Evolutionary conservation across 225 moss, liverwort and hornwort species (phyloP), one percentile per base, ranked within the genome.

Genomic region (Marchantia paleacea): DNA sequence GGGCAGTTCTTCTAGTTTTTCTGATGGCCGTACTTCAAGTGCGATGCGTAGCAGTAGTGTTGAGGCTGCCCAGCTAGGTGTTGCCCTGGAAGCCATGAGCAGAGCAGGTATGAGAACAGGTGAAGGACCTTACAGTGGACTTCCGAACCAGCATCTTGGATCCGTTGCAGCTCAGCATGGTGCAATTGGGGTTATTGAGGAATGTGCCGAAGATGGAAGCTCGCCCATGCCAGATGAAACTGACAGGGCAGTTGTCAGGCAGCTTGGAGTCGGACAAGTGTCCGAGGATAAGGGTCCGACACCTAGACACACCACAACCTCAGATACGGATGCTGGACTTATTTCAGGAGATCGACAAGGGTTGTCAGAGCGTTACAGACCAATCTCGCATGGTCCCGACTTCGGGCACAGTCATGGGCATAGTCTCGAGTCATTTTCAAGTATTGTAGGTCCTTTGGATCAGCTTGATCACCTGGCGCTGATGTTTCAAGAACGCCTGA

Each of bases 1-100:
- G 73, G 97, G 93, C 24, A 97, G 97, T 85, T 97, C 97, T 48
- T 97, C 97, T 55, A 97, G 97, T 89, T 95, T 95, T 29, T 97
- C 97, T 47, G 97, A 97, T 79, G 97, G 93, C 67, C 86, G 93
- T 39, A 91, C 95, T 52, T 97, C 97, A 75, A 97, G 97, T 75
- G 94, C 90, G 78, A 89, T 97, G 65, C 93, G 92, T 83, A 91
- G 88, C 78, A 92, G 97, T 84, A 97, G 95, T 85, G 97, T 90
- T 62, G 97, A 92, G 83, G 92, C 95, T 79, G 91, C 90, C 63
- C 94, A 93, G 70, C 84, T 91, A 83, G 91, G 86, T 81, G 83
- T 85, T 77, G 89, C 91, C 49, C 76, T 83, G 65, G 94, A 94
- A 72, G 80, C 88, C 52, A 76, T 86, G 67, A 88, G 87, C 69